phyloP scores from a whole-genome alignment of 257 asterid genomes.

The Parsonsia alboflavescens region DNA sequence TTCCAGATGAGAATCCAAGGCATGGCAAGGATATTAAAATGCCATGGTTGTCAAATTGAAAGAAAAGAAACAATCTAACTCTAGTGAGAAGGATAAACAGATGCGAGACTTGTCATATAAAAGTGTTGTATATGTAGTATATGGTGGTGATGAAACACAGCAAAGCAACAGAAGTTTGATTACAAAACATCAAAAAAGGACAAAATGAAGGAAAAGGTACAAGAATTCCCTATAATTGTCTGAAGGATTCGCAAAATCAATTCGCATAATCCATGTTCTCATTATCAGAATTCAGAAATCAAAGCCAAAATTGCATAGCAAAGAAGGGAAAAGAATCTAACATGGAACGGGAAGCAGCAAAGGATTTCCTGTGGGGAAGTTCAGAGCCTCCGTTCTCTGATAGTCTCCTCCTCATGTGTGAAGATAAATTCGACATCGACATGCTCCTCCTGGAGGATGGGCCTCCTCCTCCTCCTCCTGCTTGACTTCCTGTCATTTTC shows the following conservation, averaged over 20 bases:
- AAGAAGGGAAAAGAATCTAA: constrained; percentile 20
- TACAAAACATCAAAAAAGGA: neutral
- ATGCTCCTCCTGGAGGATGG: constrained; percentile 60
- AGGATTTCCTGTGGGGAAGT: constrained; percentile 45
- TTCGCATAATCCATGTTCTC: neutral
- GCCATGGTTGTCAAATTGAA: neutral
- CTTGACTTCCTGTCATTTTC: constrained; percentile 56
- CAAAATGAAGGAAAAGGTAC: neutral
- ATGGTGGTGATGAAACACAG: neutral
- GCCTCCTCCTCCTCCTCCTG: constrained; percentile 63
- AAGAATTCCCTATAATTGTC: neutral
- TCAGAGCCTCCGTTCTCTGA: constrained; percentile 28
- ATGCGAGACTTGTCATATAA: neutral
- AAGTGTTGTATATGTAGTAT: neutral
- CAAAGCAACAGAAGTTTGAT: neutral
- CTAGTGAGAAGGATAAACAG: neutral
- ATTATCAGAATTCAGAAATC: neutral
- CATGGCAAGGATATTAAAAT: neutral
- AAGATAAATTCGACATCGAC: constrained; percentile 44
- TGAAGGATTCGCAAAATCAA: neutral
- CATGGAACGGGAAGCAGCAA: constrained; percentile 66
- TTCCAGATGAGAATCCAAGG: neutral
- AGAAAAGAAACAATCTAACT: neutral
- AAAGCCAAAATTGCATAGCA: neutral
- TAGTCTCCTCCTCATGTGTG: constrained; percentile 37